Base-by-base conservation (phyloP, 2,329 filamentous ascomycete species). In the Colletotrichum sp. region DNA sequence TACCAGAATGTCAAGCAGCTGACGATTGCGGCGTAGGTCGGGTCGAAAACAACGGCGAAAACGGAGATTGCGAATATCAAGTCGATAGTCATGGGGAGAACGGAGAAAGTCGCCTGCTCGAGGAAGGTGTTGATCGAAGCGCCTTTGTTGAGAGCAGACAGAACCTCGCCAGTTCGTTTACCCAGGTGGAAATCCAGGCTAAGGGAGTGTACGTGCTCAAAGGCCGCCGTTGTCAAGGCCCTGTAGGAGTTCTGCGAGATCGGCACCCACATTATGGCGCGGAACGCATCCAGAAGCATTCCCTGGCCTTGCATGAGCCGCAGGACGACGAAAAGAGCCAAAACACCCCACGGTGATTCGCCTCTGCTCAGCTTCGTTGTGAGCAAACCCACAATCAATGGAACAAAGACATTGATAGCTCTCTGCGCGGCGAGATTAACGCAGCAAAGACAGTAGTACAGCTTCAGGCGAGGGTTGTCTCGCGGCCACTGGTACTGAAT, bases 401-500 rank as follows among this genome's bases (percentile, higher is more conserved):
- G 97, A 8, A 99, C 96, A 75, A 96, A 85, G 21, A 98, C 90
- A 82, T 99, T 98, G 84, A 99, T 92, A 65, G 93, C 88, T 77
- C 97, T 93, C 87, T 98, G 96, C 13, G 94, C 81, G 62, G 97
- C 85, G 71, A 99, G 92, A 64, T 99, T 90, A 44, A 92, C 69
- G 81, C 99, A 96, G 85, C 97, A 99, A 64, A 96, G 81, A 24
- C 98, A 83, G 24, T 98, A 95, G 71, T 96, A 90, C 28, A 95
- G 79, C 86, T 98, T 94, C 71, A 99, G 88, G 78, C 89, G 90
- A 7, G 82, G 59, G 49, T 95, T 93, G 81, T 96, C 96, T 81
- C 93, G 94, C 1, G 97, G 97, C 97, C 97, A 99, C 75, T 99
- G 91, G 82, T 99, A 99, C 0, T 96, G 96, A 83, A 99, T 98